Evolutionary conservation across 2,329 filamentous ascomycete species (phyloP), one percentile per base, ranked within the genome.

Genomic region (Geoglossum cookeanum): DNA sequence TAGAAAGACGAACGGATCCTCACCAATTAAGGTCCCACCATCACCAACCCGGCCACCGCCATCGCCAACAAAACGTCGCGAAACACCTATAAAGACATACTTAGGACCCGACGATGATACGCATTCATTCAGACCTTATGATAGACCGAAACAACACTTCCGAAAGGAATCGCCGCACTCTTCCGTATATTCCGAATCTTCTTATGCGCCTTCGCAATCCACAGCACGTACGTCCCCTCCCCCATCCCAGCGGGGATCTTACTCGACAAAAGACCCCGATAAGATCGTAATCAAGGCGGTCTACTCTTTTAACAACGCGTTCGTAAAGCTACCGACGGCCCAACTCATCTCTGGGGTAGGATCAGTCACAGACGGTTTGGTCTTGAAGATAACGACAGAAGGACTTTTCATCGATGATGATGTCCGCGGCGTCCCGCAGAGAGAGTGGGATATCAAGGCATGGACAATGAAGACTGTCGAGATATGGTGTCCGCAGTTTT

Each of bases 401-500:
- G 92, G 92, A 17, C 77, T 97, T 57, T 97, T 97, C 71, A 92
- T 98, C 66, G 92, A 98, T 68, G 92, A 98, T 68, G 92, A 97
- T 68, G 80, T 96, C 56, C 83, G 90, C 49, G 82, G 83, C 60
- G 87, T 96, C 15, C 83, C 87, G n/a, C 89, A 97, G 71, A 82
- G 92, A 59, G 92, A 98, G 72, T 98, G 92, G 92, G 92, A 98
- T 68, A 82, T 97, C 66, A 97, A 97, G 70, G 90, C 91, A 30
- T 97, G 92, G 92, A 95, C 89, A 48, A 79, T 98, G 71, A 96
- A 94, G 72, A 74, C 85, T 62, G 81, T 94, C 69, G 92, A 97
- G 78, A 83, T 92, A 74, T 87, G 84, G 80, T 89, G 84, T 66
- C 76, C 79, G 65, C 79, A 83, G 69, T 79, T 68, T 72, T 78